Evolutionary conservation across 768 basidiomycete genomes (phyloP).

Genomic region (Cantharellus anzutake): DNA sequence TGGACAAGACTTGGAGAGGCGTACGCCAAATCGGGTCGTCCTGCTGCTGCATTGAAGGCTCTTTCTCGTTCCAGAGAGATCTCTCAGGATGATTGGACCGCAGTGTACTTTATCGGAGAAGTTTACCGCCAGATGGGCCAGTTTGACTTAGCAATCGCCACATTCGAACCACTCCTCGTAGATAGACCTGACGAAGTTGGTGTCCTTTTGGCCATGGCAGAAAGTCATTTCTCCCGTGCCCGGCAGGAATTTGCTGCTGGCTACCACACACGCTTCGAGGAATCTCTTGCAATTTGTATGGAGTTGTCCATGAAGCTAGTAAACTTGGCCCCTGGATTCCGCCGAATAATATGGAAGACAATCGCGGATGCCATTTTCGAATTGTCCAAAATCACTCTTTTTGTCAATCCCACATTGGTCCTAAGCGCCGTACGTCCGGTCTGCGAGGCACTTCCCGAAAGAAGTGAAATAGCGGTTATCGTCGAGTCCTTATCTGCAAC

Average conservation of each 20-base stretch:
- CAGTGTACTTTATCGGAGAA: constrained; percentile 64
- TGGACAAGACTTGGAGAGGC: constrained; percentile 90
- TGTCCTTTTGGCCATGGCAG: constrained; percentile 48
- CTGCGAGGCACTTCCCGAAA: constrained; percentile 6
- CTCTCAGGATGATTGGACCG: constrained; percentile 64
- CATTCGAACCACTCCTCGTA: constrained; percentile 37
- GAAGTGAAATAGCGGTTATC: background rate
- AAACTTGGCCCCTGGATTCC: constrained; percentile 38
- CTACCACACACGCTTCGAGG: constrained; percentile 53
- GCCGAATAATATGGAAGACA: constrained; percentile 65
- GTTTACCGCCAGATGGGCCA: constrained; percentile 63
- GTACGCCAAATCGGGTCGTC: constrained; percentile 73
- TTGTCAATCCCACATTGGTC: constrained; percentile 22
- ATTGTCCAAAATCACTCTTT: constrained; percentile 35
- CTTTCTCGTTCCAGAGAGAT: constrained; percentile 57
- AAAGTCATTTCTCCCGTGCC: constrained; percentile 55
- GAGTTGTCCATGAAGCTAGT: constrained; percentile 30
- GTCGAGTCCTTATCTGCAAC: background rate
- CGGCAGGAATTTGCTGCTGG: constrained; percentile 43
- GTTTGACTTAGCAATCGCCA: constrained; percentile 51
- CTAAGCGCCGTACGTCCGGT: constrained; percentile 9
- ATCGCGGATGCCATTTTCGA: constrained; percentile 57
- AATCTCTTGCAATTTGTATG: constrained; percentile 48
- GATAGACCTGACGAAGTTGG: constrained; percentile 48
- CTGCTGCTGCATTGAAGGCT: constrained; percentile 78